A percentile compares a stretch with the other conserved stretches of the same genome.
phyloP scores from a whole-genome alignment of 2,329 filamentous ascomycete species.

The Penicillium sp. region DNA sequence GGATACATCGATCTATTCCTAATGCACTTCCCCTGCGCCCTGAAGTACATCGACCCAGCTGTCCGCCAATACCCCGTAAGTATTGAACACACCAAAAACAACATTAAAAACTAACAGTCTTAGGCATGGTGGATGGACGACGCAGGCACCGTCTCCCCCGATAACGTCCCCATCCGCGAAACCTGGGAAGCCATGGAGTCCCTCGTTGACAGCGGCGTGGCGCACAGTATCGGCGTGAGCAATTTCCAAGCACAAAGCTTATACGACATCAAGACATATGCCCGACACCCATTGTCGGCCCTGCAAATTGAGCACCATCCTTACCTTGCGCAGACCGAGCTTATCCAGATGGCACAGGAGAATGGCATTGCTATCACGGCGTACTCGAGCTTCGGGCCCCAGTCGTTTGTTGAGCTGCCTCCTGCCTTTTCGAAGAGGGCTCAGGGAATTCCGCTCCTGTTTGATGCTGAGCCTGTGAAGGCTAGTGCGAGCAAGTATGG shows the following conservation, averaged over 20 bases:
- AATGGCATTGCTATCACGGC: constrained; percentile 11
- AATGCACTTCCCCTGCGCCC: constrained; percentile 14
- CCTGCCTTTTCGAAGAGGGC: constrained; percentile 9
- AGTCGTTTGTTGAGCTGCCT: constrained; percentile 12
- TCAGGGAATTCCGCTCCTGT: constrained; percentile 6
- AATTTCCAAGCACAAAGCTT: constrained; percentile 14
- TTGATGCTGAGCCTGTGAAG: constrained; percentile 8
- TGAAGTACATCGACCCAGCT: constrained; percentile 13
- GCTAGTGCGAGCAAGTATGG: constrained; percentile 4
- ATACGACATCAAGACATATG: constrained; percentile 11
- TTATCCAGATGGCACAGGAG: constrained; percentile 11
- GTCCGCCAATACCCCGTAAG: constrained; percentile 9
- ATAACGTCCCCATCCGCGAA: constrained; percentile 10
- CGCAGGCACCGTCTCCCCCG: constrained; percentile 3
- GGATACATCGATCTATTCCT: constrained; percentile 13
- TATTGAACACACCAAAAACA: neutral
- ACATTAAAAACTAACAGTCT: neutral
- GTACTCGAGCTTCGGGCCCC: constrained; percentile 12
- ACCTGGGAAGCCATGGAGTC: constrained; percentile 13
- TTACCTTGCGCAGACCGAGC: constrained; percentile 9
- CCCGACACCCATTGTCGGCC: constrained; percentile 4
- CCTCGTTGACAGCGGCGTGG: constrained; percentile 12
- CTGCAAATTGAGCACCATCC: constrained; percentile 16
- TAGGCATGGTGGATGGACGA: constrained; percentile 14
- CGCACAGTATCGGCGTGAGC: constrained; percentile 13